Evolutionary conservation across 805 yeast genomes (phyloP).

Genomic region (Suhomyces prunicola): DNA sequence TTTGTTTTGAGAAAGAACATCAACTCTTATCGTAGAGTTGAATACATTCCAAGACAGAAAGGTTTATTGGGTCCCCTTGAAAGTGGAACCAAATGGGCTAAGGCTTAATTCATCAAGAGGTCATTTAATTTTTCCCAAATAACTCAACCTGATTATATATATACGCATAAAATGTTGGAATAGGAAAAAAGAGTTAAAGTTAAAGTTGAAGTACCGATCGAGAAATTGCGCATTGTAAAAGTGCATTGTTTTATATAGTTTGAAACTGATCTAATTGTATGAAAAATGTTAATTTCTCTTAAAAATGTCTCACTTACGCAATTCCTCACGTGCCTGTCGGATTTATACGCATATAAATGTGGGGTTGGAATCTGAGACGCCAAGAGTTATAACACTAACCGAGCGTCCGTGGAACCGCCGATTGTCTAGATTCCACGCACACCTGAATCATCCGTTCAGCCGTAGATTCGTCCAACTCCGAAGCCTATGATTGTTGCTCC

Average conservation of each 20-base stretch:
- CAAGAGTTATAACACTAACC: neutral
- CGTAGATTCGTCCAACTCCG: neutral
- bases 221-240: neutral
- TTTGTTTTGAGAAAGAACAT: constrained; percentile 86
- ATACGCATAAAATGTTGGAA: neutral
- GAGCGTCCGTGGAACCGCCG: neutral
- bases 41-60: constrained; percentile 73
- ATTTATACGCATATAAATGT: neutral
- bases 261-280: neutral
- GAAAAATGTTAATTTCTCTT: neutral
- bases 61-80: constrained; percentile 63
- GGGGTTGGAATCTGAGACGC: neutral
- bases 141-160: neutral
- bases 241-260: neutral
- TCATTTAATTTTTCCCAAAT: neutral
- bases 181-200: neutral
- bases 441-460: neutral
- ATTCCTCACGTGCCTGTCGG: neutral
- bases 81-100: constrained; percentile 58
- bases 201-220: neutral
- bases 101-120: constrained; percentile 18
- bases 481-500: neutral
- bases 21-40: constrained; percentile 79
- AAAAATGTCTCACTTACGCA: neutral
- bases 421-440: neutral